Evolutionary conservation across 163 green algal species (phyloP).

Genomic region (Chlamydomonas reinhardtii): DNA sequence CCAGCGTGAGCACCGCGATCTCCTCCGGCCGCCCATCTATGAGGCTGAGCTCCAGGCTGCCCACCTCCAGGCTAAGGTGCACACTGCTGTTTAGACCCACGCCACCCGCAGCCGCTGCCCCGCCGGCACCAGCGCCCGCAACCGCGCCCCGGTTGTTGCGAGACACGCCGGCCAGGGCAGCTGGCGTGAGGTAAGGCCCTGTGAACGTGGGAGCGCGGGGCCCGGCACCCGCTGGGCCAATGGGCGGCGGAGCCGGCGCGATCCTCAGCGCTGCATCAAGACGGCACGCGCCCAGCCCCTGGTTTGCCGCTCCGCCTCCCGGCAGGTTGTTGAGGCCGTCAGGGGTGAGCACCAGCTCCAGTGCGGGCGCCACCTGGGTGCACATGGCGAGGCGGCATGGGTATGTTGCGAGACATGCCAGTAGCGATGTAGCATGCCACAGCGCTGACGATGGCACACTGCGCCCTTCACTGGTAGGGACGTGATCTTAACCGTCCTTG

Average conservation of each 20-base stretch:
- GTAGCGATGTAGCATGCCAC: too few relatives aligned
- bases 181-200: constrained; percentile 9
- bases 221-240: neutral
- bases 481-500: too few relatives aligned
- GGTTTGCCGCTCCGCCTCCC: constrained; percentile 21
- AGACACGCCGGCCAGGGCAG: neutral
- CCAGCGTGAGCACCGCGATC: constrained; percentile 67
- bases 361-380: neutral
- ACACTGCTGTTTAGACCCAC: constrained; percentile 4
- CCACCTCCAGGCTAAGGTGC: constrained; percentile 34
- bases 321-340: constrained; percentile 43
- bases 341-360: constrained; percentile 42
- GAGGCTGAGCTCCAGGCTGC: constrained; percentile 63
- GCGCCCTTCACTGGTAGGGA: too few relatives aligned
- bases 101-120: too few relatives aligned
- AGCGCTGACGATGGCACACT: too few relatives aligned
- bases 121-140: too few relatives aligned
- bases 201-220: neutral
- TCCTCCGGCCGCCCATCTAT: constrained; percentile 68
- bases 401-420: too few relatives aligned
- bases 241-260: constrained; percentile 33
- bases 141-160: too few relatives aligned
- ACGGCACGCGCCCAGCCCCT: constrained; percentile 47
- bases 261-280: constrained; percentile 48
- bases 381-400: neutral